Evolutionary conservation across 768 basidiomycete species (phyloP).

Genomic region (Lactarius quietus): DNA sequence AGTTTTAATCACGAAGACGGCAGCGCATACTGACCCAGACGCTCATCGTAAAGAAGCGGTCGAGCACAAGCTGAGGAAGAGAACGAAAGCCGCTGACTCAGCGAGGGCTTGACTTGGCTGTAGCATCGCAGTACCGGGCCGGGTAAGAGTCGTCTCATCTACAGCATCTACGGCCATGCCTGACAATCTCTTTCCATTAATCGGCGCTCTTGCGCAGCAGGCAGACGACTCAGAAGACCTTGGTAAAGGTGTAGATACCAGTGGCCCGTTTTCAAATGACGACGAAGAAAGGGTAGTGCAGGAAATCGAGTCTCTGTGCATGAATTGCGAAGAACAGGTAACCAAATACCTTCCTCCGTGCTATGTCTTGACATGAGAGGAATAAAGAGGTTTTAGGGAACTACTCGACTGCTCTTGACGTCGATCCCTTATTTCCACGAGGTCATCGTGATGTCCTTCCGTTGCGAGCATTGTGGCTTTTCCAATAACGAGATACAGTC

Average conservation of each 20-base stretch:
- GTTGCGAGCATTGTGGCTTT: conserved; percentile 88
- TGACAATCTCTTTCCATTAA: conserved; percentile 50
- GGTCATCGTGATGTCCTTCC: conserved; percentile 94
- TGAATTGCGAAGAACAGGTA: conserved; percentile 91
- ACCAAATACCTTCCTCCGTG: conserved; percentile 27
- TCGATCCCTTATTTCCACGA: conserved; percentile 94
- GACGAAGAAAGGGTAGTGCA: conserved; percentile 68
- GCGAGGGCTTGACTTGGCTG: neutral
- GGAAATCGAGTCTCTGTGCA: conserved; percentile 89
- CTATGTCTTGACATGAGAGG: neutral
- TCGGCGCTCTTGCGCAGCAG: conserved; percentile 52
- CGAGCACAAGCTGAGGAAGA: neutral
- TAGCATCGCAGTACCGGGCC: neutral
- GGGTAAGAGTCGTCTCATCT: neutral
- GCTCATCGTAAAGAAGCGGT: conserved; percentile 2
- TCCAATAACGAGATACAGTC: conserved; percentile 93
- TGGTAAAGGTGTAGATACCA: too few relatives aligned
- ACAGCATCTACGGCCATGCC: conserved; percentile 12
- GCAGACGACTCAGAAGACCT: conserved; percentile 40
- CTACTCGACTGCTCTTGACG: conserved; percentile 84
- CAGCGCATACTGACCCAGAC: conserved; percentile 17
- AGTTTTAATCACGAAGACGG: too few relatives aligned
- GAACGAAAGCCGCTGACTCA: conserved; percentile 17
- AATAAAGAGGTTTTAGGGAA: conserved; percentile 53
- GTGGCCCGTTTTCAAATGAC: conserved; percentile 30